Evolutionary conservation across 2,329 filamentous ascomycete genomes (phyloP), one percentile per base, ranked within the genome.

Genomic region (Boeremia lycopersici): DNA sequence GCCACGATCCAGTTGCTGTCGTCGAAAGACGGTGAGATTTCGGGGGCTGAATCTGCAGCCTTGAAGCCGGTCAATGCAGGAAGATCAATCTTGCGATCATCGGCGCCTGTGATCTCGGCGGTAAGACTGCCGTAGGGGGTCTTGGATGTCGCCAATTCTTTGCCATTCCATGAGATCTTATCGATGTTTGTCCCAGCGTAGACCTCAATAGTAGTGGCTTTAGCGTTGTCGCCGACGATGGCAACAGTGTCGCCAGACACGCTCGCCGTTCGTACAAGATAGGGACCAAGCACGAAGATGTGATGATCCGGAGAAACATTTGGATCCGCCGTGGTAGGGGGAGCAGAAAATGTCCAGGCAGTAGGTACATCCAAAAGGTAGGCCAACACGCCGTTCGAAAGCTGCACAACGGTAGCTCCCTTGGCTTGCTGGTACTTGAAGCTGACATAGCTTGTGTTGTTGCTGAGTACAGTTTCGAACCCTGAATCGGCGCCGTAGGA

Each of bases 301-400:
- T 84, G 81, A 56, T 83, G 66, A 44, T 78, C 61, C 0, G 80
- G 74, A 1, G 69, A 67, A 0, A 79, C 77, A 35, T 77, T 68
- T 0, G 82, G 82, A 49, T 80, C 73, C 1, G 61, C 63, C 0
- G 78, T 79, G 7, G 84, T 72, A 1, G 79, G 73, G 3, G 82
- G 79, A 2, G 82, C 82, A 73, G 81, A 86, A 64, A 86, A 83
- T 6, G 79, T 80, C 79, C 81, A 86, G 1, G 82, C 84, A 0
- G 82, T 78, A 10, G 77, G 67, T 19, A 79, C 76, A 38, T 85
- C 82, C 4, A 86, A 74, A 5, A 86, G 73, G 50, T 84, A 83
- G 4, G 81, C 71, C 1, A 84, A 54, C 2, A 81, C 72, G 0
- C 79, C 78, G 44, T 82, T 80, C 3, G 79, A 79, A 47, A 84